Conservation (phyloP, 768 basidiomycete species). For the Crepidotus variabilis region DNA sequence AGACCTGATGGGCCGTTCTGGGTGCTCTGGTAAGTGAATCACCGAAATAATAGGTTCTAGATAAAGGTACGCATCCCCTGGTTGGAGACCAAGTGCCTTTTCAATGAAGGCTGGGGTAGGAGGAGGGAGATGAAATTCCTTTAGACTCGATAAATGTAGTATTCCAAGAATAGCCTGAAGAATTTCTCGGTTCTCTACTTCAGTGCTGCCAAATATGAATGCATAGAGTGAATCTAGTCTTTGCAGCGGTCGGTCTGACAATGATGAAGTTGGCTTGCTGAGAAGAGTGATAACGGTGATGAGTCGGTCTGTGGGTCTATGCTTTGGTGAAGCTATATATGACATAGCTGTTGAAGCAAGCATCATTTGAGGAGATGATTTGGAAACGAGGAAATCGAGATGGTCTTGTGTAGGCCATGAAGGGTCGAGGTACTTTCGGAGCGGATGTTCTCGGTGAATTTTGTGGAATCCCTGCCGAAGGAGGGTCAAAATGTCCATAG, state of each 20-base stretch:
- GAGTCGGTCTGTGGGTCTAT: neutral
- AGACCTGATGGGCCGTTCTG: neutral
- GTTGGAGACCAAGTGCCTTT: neutral
- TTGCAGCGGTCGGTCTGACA: neutral
- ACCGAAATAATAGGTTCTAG: neutral
- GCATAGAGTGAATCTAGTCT: neutral
- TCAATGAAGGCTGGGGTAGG: neutral
- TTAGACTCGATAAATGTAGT: neutral
- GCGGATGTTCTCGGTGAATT: slow-evolving; percentile 7
- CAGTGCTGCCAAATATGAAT: neutral
- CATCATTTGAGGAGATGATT: neutral
- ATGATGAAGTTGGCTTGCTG: neutral
- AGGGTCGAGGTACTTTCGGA: neutral
- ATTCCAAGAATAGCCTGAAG: slow-evolving; percentile 11
- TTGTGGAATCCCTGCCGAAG: slow-evolving; percentile 10
- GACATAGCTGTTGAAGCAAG: neutral
- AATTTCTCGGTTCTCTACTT: neutral
- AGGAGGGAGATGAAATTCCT: neutral
- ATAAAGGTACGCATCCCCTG: neutral
- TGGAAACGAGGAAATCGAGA: neutral
- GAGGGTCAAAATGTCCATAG: slow-evolving; percentile 10
- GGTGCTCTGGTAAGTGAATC: neutral
- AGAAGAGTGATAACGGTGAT: neutral
- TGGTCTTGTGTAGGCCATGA: neutral
- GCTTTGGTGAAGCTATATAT: neutral